phyloP scores from a whole-genome alignment of 148 eudicot genomes.

The Heliosperma pusillum region DNA sequence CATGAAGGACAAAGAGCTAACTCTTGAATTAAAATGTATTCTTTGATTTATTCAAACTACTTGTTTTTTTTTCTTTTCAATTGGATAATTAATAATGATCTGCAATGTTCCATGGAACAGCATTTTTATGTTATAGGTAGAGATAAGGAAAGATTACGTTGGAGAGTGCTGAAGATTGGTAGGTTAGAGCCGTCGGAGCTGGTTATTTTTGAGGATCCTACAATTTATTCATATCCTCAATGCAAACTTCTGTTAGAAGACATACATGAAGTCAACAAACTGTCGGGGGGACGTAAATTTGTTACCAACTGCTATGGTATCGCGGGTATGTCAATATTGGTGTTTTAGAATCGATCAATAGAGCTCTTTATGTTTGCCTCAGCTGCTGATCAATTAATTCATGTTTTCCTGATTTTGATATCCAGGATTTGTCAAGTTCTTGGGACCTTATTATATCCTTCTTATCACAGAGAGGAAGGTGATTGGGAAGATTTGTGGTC shows the following conservation, averaged over 20 bases:
- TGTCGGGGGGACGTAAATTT: conserved; percentile 63
- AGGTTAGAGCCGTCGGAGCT: conserved; percentile 69
- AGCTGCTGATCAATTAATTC: not conserved
- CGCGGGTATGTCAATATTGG: conserved; percentile 51
- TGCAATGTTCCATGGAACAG: conserved; percentile 33
- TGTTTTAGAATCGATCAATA: not conserved
- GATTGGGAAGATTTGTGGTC: conserved; percentile 72
- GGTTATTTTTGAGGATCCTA: conserved; percentile 53
- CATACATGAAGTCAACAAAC: conserved; percentile 57
- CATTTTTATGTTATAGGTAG: conserved; percentile 81
- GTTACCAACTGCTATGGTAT: conserved; percentile 78
- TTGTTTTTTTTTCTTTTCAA: not conserved
- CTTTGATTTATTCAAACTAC: not conserved
- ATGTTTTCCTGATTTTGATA: conserved; percentile 8
- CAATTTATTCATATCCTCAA: conserved; percentile 47
- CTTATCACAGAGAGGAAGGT: conserved; percentile 74
- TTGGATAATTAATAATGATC: not conserved
- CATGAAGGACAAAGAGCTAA: too few species aligned
- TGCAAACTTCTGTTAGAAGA: conserved; percentile 45
- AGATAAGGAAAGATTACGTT: conserved; percentile 44
- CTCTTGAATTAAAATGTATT: not conserved
- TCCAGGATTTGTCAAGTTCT: conserved; percentile 67
- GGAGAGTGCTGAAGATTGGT: conserved; percentile 83
- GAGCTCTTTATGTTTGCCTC: not conserved
- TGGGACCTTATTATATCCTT: conserved; percentile 82